Conservation (phyloP, 106 monocot species). For the Acorus gramineus region DNA sequence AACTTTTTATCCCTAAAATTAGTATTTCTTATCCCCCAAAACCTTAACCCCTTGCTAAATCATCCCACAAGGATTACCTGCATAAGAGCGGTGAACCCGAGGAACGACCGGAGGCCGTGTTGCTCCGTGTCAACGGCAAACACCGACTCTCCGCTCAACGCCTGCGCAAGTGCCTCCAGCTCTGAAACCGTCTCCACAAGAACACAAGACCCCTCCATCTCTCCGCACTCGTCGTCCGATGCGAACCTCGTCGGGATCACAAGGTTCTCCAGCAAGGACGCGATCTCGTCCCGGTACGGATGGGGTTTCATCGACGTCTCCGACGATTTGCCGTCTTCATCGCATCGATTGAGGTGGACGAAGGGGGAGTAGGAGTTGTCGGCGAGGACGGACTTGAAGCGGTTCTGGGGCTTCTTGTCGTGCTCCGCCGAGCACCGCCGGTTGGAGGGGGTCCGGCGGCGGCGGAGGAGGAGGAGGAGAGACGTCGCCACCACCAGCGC, state of each 20-base stretch:
- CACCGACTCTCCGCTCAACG: constrained; percentile 36
- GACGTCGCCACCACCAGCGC: constrained; percentile 7
- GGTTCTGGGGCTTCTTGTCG: constrained; percentile 48
- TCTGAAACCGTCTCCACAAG: constrained; percentile 61
- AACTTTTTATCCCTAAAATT: too few species aligned
- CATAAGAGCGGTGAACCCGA: constrained; percentile 88
- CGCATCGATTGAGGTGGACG: constrained; percentile 27
- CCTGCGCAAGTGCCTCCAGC: constrained; percentile 34
- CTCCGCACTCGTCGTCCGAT: not conserved
- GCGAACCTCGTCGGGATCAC: constrained; percentile 7
- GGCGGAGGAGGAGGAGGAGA: constrained; percentile 2
- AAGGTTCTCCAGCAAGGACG: constrained; percentile 19
- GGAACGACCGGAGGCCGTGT: constrained; percentile 81
- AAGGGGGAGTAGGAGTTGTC: constrained; percentile 47
- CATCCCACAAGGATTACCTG: constrained; percentile 30
- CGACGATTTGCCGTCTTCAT: constrained; percentile 5
- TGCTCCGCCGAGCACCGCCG: constrained; percentile 19
- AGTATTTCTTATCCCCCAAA: too few species aligned
- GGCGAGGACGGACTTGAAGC: constrained; percentile 49
- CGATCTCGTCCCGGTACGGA: constrained; percentile 44
- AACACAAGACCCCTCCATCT: constrained; percentile 13
- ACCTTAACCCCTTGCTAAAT: too few species aligned
- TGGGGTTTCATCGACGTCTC: constrained; percentile 49
- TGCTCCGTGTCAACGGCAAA: constrained; percentile 97
- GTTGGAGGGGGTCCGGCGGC: constrained; percentile 1